Conservation (phyloP, 2,329 filamentous ascomycete genomes). For the Fusarium keratoplasticum region DNA sequence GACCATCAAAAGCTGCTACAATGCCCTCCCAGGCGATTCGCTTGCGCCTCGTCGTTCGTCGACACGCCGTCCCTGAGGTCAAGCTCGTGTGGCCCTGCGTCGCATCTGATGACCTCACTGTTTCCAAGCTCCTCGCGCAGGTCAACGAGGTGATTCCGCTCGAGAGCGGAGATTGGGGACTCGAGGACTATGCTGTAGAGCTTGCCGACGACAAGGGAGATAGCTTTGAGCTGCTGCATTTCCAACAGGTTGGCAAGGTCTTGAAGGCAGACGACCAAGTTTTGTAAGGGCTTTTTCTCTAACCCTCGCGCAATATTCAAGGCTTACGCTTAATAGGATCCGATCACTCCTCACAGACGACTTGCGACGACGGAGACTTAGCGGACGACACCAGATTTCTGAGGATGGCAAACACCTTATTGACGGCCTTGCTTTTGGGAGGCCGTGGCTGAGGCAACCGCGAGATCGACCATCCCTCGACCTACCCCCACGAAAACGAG, state of each 20-base stretch:
- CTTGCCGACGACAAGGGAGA: constrained; percentile 65
- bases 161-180: constrained; percentile 83
- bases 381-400: constrained; percentile 85
- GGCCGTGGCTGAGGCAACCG: constrained; percentile 71
- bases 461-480: constrained; percentile 73
- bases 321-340: constrained; percentile 65
- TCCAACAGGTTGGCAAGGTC: constrained; percentile 75
- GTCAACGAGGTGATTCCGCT: constrained; percentile 85
- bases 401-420: constrained; percentile 82
- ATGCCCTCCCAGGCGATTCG: constrained; percentile 65
- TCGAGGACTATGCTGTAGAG: constrained; percentile 91
- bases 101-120: constrained; percentile 70
- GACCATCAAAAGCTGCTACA: background rate
- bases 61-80: constrained; percentile 78
- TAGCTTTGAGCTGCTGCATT: constrained; percentile 90
- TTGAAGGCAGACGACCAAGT: constrained; percentile 88
- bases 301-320: fast-evolving
- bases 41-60: constrained; percentile 77
- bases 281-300: constrained; percentile 64
- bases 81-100: constrained; percentile 78
- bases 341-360: constrained; percentile 82
- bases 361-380: constrained; percentile 76
- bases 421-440: constrained; percentile 87
- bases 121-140: constrained; percentile 80
- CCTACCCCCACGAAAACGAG: constrained; percentile 80